Evolutionary conservation across 768 basidiomycete species (phyloP), one percentile per base, ranked within the genome.

Genomic region (Boletus reticulatus): DNA sequence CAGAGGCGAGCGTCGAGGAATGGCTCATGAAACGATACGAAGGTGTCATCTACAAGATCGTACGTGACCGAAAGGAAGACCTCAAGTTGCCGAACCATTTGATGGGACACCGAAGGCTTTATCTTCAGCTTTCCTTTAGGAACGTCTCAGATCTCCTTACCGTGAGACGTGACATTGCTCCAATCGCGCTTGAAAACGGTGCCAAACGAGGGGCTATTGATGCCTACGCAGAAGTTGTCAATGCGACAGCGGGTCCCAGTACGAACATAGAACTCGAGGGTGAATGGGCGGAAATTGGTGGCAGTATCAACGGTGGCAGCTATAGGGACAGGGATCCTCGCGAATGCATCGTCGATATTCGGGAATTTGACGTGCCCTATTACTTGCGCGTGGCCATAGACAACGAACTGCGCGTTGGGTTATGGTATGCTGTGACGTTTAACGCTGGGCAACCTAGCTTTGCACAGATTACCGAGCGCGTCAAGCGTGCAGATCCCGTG

Each of bases 381-480:
- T 98, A 98, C 73, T 79, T 97, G 44, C 94, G 97, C 19, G 96
- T 98, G n/a, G 94, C 96, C 14, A 99, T 99, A 73, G 97, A 99
- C 81, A 94, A 95, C 69, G 94, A 98, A 44, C 83, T 98, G 47
- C 93, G 97, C 47, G 95, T 97, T 50, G 97, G 97, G 48, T 76
- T 98, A n/a, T 99, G 97, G 97, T 99, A 99, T 65, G 80, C 84
- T 0, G 84, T 99, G 50, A 84, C 88, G 5, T 94, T 95, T 61
- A 80, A 81, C 3, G 85, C 84, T 4, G 95, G 94, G 6, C 84
- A 88, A 53, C 92, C 94, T 6, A 74, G 76, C 13, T 84, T 98
- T 67, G 75, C 73, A 37, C 85, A 74, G 44, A 81, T 98, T 54
- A 73, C 77, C 20, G 92, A 95, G 62, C 85, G 93, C 53, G 94